A percentile compares a stretch with the other conserved stretches of the same genome.
These are phyloP conservation scores for Pilobolus umbonatus DNA, from an alignment of 192 early-diverging fungal genomes.

Conservation along the genomic window DNA sequence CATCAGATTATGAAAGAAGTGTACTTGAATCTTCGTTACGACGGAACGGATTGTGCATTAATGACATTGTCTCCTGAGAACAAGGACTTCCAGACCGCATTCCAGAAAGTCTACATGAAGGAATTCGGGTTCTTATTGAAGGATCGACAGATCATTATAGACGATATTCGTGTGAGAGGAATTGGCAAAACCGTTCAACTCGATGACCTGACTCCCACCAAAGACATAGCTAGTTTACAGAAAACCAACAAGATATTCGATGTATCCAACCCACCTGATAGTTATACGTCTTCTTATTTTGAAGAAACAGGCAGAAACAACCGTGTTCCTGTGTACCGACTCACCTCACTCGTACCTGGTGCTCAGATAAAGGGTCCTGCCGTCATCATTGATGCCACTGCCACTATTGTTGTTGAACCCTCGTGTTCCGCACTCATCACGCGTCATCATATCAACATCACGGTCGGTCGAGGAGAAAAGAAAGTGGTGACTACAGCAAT, in stretches of 20 bases:
- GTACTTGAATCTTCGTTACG: slow-evolving; percentile 86
- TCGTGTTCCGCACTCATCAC: slow-evolving; percentile 74
- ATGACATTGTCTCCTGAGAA: slow-evolving; percentile 76
- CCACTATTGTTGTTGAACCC: slow-evolving; percentile 85
- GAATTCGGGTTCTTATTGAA: slow-evolving; percentile 94
- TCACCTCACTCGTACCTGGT: slow-evolving; percentile 61
- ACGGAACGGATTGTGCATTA: slow-evolving; percentile 88
- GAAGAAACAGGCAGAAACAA: slow-evolving; percentile 53
- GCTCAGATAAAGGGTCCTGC: slow-evolving; percentile 76
- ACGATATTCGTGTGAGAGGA: slow-evolving; percentile 89
- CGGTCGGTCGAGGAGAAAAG: slow-evolving; percentile 39
- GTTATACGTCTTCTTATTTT: slow-evolving; percentile 69
- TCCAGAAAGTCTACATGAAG: slow-evolving; percentile 74
- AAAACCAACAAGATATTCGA: slow-evolving; percentile 14
- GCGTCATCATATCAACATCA: slow-evolving; percentile 57
- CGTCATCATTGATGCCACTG: slow-evolving; percentile 85
- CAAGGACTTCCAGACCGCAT: slow-evolving; percentile 65
- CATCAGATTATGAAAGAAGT: slow-evolving; percentile 53
- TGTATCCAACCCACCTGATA: slow-evolving; percentile 35
- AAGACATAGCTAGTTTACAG: slow-evolving; percentile 32
- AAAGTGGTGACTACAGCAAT: slow-evolving; percentile 45
- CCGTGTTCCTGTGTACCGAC: slow-evolving; percentile 65
- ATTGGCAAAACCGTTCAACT: slow-evolving; percentile 54
- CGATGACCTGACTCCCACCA: slow-evolving; percentile 32
- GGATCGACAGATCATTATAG: slow-evolving; percentile 77